Base-by-base conservation (phyloP, 2,329 filamentous ascomycete genomes). In the Corniculantispora saksenae region DNA sequence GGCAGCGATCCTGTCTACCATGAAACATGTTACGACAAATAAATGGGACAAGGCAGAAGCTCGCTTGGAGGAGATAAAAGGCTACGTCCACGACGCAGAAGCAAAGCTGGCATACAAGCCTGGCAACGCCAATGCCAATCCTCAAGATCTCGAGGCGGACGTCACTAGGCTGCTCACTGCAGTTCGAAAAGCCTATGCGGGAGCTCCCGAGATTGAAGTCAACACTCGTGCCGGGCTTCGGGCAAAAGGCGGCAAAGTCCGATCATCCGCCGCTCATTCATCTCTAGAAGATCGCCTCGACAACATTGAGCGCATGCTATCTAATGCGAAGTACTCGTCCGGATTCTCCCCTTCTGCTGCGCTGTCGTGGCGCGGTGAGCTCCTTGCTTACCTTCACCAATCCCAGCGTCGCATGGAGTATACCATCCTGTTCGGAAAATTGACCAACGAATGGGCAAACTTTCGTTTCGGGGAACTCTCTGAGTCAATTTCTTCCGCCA, bases 301-400 rank as follows among this genome's bases (percentile, higher is more conserved):
- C 32, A 43, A 51, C 13, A 66, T 66, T 5, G 64, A 66, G 53
- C 58, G 64, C 15, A 62, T 66, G 64, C 58, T 66, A 13, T 62
- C 48, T 25, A 56, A 63, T 15, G 54, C 64, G 3, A 66, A 62
- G 27, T 63, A 63, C 58, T 62, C 64, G 3, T 53, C 54, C 6
- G 64, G 59, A 1, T 58, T 66, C 19, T 66, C 64, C 12, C 9
- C 54, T 9, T 66, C 59, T 3, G 51, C 64, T 1, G 58, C 53
- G 27, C 27, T 53, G 23, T 54, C 53, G 7, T 66, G 64, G 64
- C 53, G 59, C 29, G 35, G 58, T 21, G 64, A 66, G 38, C 53
- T 66, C 13, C 59, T 66, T 3, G 64, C 32, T 1, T 62, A 62
- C n/a, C 59, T 66, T 9, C 40, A 38, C 27, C 64, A 63, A 29